phyloP scores from a whole-genome alignment of 805 yeast species.

The Wickerhamiella bombiphila region DNA sequence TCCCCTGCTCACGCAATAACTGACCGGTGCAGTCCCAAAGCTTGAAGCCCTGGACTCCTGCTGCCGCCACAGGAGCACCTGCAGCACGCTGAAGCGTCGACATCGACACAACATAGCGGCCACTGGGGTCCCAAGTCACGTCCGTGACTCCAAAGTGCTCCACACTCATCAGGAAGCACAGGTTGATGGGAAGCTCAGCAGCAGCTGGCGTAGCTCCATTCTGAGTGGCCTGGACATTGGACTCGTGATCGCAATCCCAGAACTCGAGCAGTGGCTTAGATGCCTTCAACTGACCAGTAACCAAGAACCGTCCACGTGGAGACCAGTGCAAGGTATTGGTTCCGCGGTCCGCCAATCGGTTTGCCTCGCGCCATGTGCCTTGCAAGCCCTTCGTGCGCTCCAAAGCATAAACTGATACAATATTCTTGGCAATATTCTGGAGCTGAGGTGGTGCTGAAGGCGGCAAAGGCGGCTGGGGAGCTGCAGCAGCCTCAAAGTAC shows the following conservation, averaged over 20 bases:
- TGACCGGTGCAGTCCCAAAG: conserved; percentile 75
- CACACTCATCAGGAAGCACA: conserved; percentile 47
- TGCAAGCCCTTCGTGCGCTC: conserved; percentile 43
- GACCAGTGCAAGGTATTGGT: conserved; percentile 72
- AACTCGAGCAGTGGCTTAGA: conserved; percentile 57
- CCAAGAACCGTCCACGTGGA: conserved; percentile 81
- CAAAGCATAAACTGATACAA: conserved; percentile 66
- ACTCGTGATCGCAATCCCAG: conserved; percentile 68
- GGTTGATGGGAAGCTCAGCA: conserved; percentile 39
- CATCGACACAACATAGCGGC: conserved; percentile 79
- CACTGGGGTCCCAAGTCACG: conserved; percentile 89
- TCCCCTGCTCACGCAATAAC: conserved; percentile 54
- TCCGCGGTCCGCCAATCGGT: conserved; percentile 44
- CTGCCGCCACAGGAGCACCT: conserved; percentile 6
- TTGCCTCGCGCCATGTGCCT: conserved; percentile 46
- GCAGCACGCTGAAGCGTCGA: conserved; percentile 31
- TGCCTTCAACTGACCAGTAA: conserved; percentile 32
- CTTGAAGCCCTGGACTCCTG: conserved; percentile 77
- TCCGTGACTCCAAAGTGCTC: conserved; percentile 68
- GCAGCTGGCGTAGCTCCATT: conserved; percentile 19
- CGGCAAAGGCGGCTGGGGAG: conserved; percentile 16
- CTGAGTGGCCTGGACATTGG: conserved; percentile 10
- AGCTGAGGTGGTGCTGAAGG: conserved; percentile 2
- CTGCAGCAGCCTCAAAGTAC: conserved; percentile 29
- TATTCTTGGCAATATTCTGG: conserved; percentile 28